Evolutionary conservation across 2,329 filamentous ascomycete species (phyloP), one percentile per base, ranked within the genome.

Genomic region (Penicillium olsonii): DNA sequence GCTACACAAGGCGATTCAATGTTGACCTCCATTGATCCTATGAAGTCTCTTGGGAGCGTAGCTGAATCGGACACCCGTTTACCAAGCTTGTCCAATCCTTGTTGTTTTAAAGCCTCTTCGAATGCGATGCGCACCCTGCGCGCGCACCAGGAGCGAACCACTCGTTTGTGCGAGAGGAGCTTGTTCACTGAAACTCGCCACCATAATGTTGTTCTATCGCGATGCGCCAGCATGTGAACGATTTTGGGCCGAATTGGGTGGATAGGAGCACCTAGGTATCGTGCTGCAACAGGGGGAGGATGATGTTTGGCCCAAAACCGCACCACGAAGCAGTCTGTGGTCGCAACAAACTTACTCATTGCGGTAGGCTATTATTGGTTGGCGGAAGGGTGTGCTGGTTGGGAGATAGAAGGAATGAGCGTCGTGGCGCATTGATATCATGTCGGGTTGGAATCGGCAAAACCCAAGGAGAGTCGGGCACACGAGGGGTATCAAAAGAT

Each of bases 51-150:
- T 27, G 26, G 35, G 2, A 12, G 33, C 7, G 4, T 20, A 15
- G 12, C 22, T 19, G 44, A 11, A 14, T 31, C 24, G 10, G 42
- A 40, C 20, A 60, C 37, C 1, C 52, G 47, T 15, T 26, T 44
- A 10, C 59, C 71, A 24, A 70, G 46, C 11, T 52, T 46, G 55
- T 75, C 69, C 58, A 71, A 80, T 2, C 80, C 80, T 43, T 67
- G 66, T 18, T 66, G 68, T 48, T 64, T 69, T 61, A 84, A 59
- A 11, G 75, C 75, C 41, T 73, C 65, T 37, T 60, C 57, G 40
- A 83, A 74, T 2, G 77, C 78, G 24, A 66, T 55, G 37, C 73
- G 68, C 22, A 76, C 56, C 59, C 76, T 74, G 50, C 75, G 70
- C 19, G 65, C 64, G 19, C 66, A 67, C 65, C 72, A 75, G 11